Conservation (phyloP, 176 grass and related monocot species). For the Musa beccarii region DNA sequence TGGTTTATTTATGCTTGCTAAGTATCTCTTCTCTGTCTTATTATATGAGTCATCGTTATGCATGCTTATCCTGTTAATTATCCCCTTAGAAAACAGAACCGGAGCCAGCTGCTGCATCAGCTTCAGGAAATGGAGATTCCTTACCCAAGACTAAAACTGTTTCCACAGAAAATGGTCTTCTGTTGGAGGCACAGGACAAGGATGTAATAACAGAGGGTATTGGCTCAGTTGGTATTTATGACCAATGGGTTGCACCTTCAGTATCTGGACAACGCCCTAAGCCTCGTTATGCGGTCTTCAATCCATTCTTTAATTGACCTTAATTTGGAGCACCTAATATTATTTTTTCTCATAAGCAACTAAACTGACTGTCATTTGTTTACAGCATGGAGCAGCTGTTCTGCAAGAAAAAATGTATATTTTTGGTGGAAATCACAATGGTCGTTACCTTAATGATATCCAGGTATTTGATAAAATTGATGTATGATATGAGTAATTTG, state of each 20-base stretch:
- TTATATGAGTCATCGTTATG: neutral
- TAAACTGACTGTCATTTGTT: conserved; percentile 27
- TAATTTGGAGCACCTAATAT: conserved; percentile 9
- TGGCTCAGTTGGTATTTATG: conserved; percentile 51
- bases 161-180: conserved; percentile 55
- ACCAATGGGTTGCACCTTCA: conserved; percentile 77
- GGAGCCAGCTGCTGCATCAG: conserved; percentile 26
- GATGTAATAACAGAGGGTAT: conserved; percentile 86
- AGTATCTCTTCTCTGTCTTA: neutral
- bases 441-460: conserved; percentile 96
- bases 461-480: conserved; percentile 38
- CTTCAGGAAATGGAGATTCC: conserved; percentile 59
- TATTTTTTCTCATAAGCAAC: conserved; percentile 7
- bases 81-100: conserved; percentile 45
- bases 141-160: conserved; percentile 74
- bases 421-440: conserved; percentile 98
- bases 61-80: conserved; percentile 7
- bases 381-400: conserved; percentile 90
- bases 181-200: conserved; percentile 73
- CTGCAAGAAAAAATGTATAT: conserved; percentile 87
- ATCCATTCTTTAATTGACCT: conserved; percentile 12
- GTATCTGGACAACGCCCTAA: conserved; percentile 56
- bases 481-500: neutral
- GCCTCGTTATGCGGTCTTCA: conserved; percentile 72
- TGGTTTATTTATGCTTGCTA: neutral